These are phyloP conservation scores for Malus hybrid DNA, from an alignment of 331 rosid genomes.

Conservation along the genomic window DNA sequence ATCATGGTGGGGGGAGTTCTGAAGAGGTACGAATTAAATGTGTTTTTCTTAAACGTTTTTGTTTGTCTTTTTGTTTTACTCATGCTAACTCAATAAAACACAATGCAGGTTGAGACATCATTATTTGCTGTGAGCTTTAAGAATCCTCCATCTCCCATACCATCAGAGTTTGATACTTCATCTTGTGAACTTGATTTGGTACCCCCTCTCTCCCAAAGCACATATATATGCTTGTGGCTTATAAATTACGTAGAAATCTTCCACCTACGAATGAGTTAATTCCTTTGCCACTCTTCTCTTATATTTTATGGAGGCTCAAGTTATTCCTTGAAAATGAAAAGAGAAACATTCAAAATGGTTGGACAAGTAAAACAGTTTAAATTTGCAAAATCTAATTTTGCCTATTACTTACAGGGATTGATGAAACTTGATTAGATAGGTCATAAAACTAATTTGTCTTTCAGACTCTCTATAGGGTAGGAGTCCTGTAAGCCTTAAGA, in stretches of 20 bases:
- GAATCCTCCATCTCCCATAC: conserved; percentile 43
- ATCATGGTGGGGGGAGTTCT: conserved; percentile 94
- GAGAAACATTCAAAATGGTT: background rate
- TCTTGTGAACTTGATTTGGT: conserved; percentile 63
- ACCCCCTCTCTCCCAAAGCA: conserved; percentile 19
- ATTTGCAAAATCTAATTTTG: background rate
- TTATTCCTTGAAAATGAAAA: background rate
- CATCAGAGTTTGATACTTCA: conserved; percentile 40
- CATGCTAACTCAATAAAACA: conserved; percentile 12
- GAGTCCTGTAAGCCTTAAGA: conserved; percentile 1
- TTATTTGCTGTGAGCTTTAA: conserved; percentile 79
- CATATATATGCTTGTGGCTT: background rate
- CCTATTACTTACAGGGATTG: background rate
- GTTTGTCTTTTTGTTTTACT: background rate
- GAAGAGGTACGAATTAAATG: conserved; percentile 54
- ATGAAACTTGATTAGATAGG: background rate
- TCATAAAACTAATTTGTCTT: background rate
- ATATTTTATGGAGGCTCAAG: background rate
- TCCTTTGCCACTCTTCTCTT: background rate
- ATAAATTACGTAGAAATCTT: background rate
- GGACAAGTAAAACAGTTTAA: background rate
- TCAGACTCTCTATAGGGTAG: background rate
- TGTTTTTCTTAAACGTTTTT: background rate
- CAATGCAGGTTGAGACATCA: conserved; percentile 79
- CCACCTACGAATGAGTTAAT: background rate